Percentiles rank a stretch among this genome's conserved stretches.
phyloP scores from a whole-genome alignment of 805 yeast species.

The Candida berthetii region DNA sequence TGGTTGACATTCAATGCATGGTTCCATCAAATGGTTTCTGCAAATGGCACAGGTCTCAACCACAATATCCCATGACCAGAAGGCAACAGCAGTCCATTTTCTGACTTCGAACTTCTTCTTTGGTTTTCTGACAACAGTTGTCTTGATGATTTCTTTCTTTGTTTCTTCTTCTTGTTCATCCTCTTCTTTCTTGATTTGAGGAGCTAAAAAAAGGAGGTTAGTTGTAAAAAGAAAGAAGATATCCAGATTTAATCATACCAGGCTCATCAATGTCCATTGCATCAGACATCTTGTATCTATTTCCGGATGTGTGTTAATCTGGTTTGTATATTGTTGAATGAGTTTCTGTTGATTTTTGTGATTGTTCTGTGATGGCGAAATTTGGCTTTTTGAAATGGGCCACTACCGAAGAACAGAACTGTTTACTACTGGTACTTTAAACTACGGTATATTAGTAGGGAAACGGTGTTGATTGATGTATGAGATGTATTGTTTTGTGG shows the following conservation, averaged over 20 bases:
- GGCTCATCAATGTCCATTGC: constrained; percentile 20
- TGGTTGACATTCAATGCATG: constrained; percentile 95
- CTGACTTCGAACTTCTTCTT: constrained; percentile 86
- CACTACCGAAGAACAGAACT: no score
- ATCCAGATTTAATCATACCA: constrained; percentile 9
- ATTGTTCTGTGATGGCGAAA: no score
- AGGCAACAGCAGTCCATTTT: constrained; percentile 99
- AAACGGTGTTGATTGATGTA: no score
- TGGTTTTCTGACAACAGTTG: constrained; percentile 16
- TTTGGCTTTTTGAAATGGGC: no score
- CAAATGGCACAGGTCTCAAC: constrained; percentile 98
- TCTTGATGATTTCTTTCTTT: constrained; percentile 7
- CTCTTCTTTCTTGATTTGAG: constrained; percentile 1
- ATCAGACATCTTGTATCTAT: constrained; percentile 14
- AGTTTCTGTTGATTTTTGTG: no score
- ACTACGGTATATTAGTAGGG: no score
- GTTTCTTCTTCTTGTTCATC: constrained; percentile 1
- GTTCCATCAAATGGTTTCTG: constrained; percentile 96
- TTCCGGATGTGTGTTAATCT: no score
- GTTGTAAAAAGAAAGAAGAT: background rate
- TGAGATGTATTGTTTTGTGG: no score
- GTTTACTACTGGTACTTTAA: no score
- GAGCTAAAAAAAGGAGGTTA: background rate
- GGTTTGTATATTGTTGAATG: no score
- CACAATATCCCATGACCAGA: constrained; percentile 98